Evolutionary conservation across 345 rosid species (phyloP).

Genomic region (Nephelium lappaceum): DNA sequence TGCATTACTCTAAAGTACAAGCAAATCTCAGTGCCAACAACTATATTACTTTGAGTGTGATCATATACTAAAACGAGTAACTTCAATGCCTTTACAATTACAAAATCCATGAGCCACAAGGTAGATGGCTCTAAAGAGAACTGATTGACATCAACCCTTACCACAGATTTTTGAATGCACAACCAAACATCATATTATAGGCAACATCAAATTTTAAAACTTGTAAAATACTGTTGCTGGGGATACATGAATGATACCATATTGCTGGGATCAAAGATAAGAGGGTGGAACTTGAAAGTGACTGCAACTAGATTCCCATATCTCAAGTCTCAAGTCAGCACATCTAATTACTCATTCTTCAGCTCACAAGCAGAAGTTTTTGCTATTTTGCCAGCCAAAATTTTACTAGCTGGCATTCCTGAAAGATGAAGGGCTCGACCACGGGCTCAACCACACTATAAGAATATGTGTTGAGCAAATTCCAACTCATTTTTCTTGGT

Average conservation of each 20-base stretch:
- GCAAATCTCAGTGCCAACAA: too few relatives aligned
- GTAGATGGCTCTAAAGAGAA: background rate
- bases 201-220: background rate
- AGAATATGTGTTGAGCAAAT: background rate
- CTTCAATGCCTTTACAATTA: background rate
- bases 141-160: background rate
- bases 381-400: background rate
- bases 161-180: background rate
- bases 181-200: too few relatives aligned
- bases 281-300: background rate
- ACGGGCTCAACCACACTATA: background rate
- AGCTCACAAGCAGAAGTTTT: background rate
- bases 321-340: background rate
- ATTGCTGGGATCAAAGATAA: too few relatives aligned
- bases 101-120: background rate
- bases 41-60: background rate
- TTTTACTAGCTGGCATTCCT: background rate
- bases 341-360: background rate
- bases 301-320: background rate
- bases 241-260: too few relatives aligned
- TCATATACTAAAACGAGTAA: background rate
- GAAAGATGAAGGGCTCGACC: background rate
- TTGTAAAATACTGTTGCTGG: background rate
- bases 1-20: too few relatives aligned
- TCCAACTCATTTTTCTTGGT: background rate